Percentiles rank a stretch among this genome's conserved stretches.
Evolutionary conservation across 305 asterid genomes (phyloP).

Genomic region (Fraxinus xanthoxyloides): DNA sequence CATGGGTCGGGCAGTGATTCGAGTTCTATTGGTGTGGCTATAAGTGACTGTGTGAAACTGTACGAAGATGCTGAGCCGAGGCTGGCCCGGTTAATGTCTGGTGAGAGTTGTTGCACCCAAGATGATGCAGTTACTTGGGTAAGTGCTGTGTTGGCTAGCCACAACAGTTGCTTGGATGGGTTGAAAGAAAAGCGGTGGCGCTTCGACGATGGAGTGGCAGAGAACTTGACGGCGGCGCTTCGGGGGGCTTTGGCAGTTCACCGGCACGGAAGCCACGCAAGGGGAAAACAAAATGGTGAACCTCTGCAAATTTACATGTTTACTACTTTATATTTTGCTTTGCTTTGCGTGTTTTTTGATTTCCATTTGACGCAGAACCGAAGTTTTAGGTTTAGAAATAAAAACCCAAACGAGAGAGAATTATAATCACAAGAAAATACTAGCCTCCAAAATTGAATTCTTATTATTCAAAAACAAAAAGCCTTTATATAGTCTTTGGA

Average conservation of each 20-base stretch:
- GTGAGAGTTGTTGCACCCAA: slow-evolving; percentile 18
- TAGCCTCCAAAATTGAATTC: no score
- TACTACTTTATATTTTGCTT: neutral
- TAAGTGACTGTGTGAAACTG: slow-evolving; percentile 47
- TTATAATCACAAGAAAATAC: no score
- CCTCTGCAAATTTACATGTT: neutral
- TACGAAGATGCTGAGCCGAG: slow-evolving; percentile 53
- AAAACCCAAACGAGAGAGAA: no score
- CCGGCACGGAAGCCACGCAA: slow-evolving; percentile 13
- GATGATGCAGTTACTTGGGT: slow-evolving; percentile 72
- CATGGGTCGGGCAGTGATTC: slow-evolving; percentile 20
- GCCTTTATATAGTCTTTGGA: no score
- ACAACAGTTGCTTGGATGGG: slow-evolving; percentile 68
- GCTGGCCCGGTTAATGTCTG: slow-evolving; percentile 37
- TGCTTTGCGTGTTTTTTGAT: neutral
- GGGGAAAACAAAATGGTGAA: slow-evolving; percentile 9
- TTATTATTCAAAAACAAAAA: no score
- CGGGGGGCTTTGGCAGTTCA: slow-evolving; percentile 50
- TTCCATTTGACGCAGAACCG: no score
- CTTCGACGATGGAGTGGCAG: slow-evolving; percentile 29
- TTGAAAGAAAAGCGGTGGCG: slow-evolving; percentile 34
- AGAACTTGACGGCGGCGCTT: slow-evolving; percentile 41
- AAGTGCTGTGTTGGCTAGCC: slow-evolving; percentile 67
- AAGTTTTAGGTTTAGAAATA: no score
- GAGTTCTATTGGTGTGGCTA: slow-evolving; percentile 14